A percentile compares a stretch with the other conserved stretches of the same genome.
Conservation (phyloP, 768 basidiomycete species). For the Agrocybe pediades region DNA sequence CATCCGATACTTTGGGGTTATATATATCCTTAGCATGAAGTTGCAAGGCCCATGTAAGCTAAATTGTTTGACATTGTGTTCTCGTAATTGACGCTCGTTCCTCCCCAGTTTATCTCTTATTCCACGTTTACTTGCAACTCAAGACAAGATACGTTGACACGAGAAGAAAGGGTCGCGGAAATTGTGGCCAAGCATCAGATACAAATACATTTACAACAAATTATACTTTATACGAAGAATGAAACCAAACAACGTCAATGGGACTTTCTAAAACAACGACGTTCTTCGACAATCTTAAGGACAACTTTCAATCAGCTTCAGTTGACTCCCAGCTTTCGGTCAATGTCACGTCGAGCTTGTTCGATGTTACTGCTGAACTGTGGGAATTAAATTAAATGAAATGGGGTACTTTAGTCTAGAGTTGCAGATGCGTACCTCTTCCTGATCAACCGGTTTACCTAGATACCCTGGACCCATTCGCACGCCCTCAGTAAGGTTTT, state of each 20-base stretch:
- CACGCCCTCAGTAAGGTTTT: neutral
- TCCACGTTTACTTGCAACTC: too few relatives aligned
- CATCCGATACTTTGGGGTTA: neutral
- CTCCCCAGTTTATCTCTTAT: too few relatives aligned
- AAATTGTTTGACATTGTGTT: too few relatives aligned
- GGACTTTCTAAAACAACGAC: too few relatives aligned
- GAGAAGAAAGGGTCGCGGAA: neutral
- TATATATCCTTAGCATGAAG: neutral
- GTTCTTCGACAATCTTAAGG: too few relatives aligned
- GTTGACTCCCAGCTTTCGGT: slow-evolving; percentile 1
- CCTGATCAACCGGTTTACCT: neutral
- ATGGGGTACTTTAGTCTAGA: neutral
- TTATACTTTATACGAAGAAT: too few relatives aligned
- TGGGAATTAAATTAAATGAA: neutral
- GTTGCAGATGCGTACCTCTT: slow-evolving; percentile 1
- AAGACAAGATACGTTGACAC: too few relatives aligned
- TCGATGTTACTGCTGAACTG: neutral
- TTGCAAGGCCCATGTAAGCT: too few relatives aligned
- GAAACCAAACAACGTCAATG: too few relatives aligned
- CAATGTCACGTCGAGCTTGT: neutral
- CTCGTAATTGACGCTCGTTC: too few relatives aligned
- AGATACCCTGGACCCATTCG: neutral
- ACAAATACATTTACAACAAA: neutral
- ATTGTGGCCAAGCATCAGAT: neutral
- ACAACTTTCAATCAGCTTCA: too few relatives aligned